A percentile compares a stretch with the other conserved stretches of the same genome.
phyloP scores from a whole-genome alignment of 73 alveolate species.

The Paramecium sexaurelia region DNA sequence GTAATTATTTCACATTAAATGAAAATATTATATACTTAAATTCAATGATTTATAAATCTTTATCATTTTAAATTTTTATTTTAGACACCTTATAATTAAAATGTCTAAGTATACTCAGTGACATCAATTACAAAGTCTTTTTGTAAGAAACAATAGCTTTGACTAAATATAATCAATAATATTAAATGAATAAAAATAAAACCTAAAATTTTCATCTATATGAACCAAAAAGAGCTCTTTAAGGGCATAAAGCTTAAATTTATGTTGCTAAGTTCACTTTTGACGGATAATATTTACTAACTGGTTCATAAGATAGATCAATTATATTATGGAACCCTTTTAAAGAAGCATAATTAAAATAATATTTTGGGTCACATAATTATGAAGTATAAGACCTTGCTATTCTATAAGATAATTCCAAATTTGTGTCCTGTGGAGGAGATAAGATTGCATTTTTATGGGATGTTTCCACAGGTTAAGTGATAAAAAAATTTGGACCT shows the following conservation, averaged over 20 bases:
- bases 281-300: background rate
- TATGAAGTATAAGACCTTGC: slow-evolving; percentile 82
- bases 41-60: too few species aligned
- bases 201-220: slow-evolving; percentile 11
- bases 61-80: too few species aligned
- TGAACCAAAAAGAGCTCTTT: slow-evolving; percentile 12
- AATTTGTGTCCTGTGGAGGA: slow-evolving; percentile 86
- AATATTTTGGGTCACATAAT: slow-evolving; percentile 85
- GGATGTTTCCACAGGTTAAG: slow-evolving; percentile 87
- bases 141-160: background rate
- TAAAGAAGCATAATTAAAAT: slow-evolving; percentile 76
- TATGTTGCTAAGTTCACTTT: slow-evolving; percentile 33
- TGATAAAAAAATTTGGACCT: slow-evolving; percentile 70
- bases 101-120: background rate
- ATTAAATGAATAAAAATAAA: background rate
- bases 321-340: slow-evolving; percentile 82
- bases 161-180: background rate
- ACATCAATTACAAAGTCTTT: background rate
- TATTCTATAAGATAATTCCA: slow-evolving; percentile 78
- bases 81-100: too few species aligned
- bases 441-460: slow-evolving; percentile 80
- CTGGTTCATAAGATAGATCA: slow-evolving; percentile 66
- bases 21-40: too few species aligned
- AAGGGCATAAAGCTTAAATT: slow-evolving; percentile 40
- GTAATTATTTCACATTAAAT: too few species aligned